Evolutionary conservation across 1,139 yeast genomes (phyloP).

Genomic region (Scheffersomyces insectosa): DNA sequence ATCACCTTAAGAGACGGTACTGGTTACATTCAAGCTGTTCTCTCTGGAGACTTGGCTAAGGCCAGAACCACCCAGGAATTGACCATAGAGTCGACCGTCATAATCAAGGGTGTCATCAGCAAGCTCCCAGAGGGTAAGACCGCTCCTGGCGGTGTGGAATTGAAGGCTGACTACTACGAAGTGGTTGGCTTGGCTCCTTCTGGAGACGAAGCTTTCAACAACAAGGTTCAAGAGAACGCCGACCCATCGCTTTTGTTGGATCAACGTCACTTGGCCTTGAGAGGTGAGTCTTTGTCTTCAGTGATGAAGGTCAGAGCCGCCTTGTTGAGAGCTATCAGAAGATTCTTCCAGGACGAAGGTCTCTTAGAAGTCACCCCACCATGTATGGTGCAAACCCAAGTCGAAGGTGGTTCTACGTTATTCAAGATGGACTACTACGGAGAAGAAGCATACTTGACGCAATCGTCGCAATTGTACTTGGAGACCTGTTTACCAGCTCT

Average conservation of each 20-base stretch:
- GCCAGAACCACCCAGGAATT: constrained; percentile 83
- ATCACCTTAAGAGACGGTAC: constrained; percentile 93
- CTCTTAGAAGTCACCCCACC: constrained; percentile 96
- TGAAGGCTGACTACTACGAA: constrained; percentile 85
- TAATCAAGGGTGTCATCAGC: constrained; percentile 76
- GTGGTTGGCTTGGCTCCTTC: constrained; percentile 92
- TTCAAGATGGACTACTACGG: constrained; percentile 94
- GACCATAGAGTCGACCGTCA: constrained; percentile 84
- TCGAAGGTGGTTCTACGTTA: constrained; percentile 97
- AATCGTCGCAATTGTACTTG: constrained; percentile 93
- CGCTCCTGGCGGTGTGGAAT: constrained; percentile 98
- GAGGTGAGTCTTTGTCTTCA: constrained; percentile 94
- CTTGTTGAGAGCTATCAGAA: constrained; percentile 71
- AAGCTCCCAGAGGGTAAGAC: constrained; percentile 93
- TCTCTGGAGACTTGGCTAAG: constrained; percentile 88
- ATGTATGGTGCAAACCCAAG: constrained; percentile 99
- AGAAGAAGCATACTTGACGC: constrained; percentile 94
- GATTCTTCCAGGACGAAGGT: constrained; percentile 72
- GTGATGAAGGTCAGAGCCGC: constrained; percentile 95
- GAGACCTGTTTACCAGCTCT: constrained; percentile 95
- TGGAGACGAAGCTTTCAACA: constrained; percentile 93
- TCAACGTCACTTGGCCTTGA: constrained; percentile 89
- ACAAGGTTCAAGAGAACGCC: constrained; percentile 89
- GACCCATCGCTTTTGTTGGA: constrained; percentile 92
- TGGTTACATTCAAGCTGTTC: constrained; percentile 84